Conservation (phyloP, 2,329 filamentous ascomycete species). For the Fusarium lateritium region DNA sequence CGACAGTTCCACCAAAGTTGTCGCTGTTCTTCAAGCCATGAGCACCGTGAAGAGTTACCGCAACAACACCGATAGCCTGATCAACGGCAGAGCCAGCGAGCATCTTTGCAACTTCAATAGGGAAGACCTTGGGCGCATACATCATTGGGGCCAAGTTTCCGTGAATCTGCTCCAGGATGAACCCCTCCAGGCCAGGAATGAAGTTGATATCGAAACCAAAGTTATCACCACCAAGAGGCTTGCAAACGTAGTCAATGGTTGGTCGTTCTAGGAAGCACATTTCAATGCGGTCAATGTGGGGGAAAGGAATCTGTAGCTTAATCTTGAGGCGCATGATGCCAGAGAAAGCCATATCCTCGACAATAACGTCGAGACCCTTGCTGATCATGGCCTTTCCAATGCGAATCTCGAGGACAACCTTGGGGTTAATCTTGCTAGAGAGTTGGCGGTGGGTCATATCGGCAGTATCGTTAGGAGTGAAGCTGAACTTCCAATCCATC, state of each 20-base stretch:
- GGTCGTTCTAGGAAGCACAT: slow-evolving; percentile 94
- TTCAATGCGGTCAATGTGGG: slow-evolving; percentile 93
- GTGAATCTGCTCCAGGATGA: slow-evolving; percentile 97
- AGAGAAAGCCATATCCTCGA: slow-evolving; percentile 96
- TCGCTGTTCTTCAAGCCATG: slow-evolving; percentile 95
- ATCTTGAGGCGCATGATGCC: slow-evolving; percentile 97
- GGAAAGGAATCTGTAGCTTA: slow-evolving; percentile 96
- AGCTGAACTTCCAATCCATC: slow-evolving; percentile 99
- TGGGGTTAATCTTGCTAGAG: slow-evolving; percentile 97
- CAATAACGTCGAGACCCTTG: slow-evolving; percentile 96
- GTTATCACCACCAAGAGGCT: slow-evolving; percentile 93
- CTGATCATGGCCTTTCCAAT: slow-evolving; percentile 97
- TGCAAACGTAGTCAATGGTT: slow-evolving; percentile 96
- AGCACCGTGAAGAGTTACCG: slow-evolving; percentile 91
- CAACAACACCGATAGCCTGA: slow-evolving; percentile 94
- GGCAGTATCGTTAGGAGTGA: slow-evolving; percentile 93
- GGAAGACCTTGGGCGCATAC: slow-evolving; percentile 98
- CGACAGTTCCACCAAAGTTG: slow-evolving; percentile 91
- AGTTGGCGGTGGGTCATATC: slow-evolving; percentile 93
- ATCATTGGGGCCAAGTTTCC: slow-evolving; percentile 96
- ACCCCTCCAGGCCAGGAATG: slow-evolving; percentile 91
- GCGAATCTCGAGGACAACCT: slow-evolving; percentile 93
- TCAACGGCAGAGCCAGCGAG: slow-evolving; percentile 93
- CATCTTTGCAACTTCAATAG: slow-evolving; percentile 99
- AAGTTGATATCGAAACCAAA: slow-evolving; percentile 99